Evolutionary conservation across 2,329 filamentous ascomycete genomes (phyloP).

Genomic region (Talaromyces verruculosus): DNA sequence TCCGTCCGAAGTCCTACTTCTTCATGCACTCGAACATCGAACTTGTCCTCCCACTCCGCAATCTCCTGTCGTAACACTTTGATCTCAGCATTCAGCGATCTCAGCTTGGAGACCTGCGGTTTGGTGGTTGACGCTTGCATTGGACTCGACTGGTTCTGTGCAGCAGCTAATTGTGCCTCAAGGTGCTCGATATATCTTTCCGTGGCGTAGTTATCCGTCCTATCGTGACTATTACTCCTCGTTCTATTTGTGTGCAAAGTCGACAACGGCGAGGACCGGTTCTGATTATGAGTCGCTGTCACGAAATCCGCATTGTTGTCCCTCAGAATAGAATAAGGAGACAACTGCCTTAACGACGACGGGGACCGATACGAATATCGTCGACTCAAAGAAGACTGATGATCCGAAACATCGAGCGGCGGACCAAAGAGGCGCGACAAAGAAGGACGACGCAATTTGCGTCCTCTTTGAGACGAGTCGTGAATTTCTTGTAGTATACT

Average conservation of each 20-base stretch:
- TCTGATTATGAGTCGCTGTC: neutral
- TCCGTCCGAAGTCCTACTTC: slow-evolving; percentile 32
- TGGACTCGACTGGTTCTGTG: slow-evolving; percentile 41
- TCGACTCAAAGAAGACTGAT: neutral
- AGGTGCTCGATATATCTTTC: slow-evolving; percentile 52
- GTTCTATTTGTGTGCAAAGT: neutral
- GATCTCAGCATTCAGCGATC: slow-evolving; percentile 33
- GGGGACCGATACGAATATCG: neutral
- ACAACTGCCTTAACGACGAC: neutral
- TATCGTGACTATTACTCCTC: slow-evolving; percentile 22
- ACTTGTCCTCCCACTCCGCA: slow-evolving; percentile 33
- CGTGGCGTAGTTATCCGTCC: slow-evolving; percentile 39
- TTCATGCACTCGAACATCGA: slow-evolving; percentile 36
- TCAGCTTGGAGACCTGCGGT: slow-evolving; percentile 39
- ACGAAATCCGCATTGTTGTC: slow-evolving; percentile 6
- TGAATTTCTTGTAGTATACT: slow-evolving; percentile 35
- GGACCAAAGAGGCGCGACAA: slow-evolving; percentile 22
- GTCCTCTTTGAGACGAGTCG: slow-evolving; percentile 30
- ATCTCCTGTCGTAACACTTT: slow-evolving; percentile 35
- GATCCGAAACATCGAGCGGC: slow-evolving; percentile 8
- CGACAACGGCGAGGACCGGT: slow-evolving; percentile 26
- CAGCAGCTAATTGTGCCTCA: slow-evolving; percentile 46
- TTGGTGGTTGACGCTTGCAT: slow-evolving; percentile 42
- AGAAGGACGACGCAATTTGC: slow-evolving; percentile 23
- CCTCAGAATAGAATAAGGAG: slow-evolving; percentile 16